Percentiles rank a stretch among this genome's conserved stretches.
Evolutionary conservation across 2,329 filamentous ascomycete genomes (phyloP).

Genomic region (Escovopsis sp.): DNA sequence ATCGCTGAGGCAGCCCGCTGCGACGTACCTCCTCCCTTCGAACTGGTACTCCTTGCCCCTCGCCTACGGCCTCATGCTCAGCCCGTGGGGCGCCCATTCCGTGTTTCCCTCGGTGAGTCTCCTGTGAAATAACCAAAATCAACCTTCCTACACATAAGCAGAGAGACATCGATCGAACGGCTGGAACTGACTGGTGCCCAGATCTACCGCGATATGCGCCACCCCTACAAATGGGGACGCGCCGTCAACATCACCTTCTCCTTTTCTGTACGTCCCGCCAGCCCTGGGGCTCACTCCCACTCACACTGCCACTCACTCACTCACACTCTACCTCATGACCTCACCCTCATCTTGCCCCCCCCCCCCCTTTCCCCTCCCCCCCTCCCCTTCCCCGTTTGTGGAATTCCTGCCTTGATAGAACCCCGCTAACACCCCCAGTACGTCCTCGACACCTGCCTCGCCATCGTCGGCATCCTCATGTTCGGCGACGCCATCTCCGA

Average conservation of each 20-base stretch:
- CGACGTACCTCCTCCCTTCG: constrained; percentile 65
- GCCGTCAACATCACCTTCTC: constrained; percentile 68
- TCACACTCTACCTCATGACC: too few relatives aligned
- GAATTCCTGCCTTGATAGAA: constrained; percentile 2
- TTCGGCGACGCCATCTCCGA: constrained; percentile 81
- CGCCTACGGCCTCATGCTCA: constrained; percentile 82
- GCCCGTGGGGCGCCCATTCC: constrained; percentile 46
- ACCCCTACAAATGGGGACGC: constrained; percentile 65
- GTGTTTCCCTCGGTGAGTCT: constrained; percentile 60
- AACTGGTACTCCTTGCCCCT: constrained; percentile 81
- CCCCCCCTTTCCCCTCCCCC: constrained; percentile 13
- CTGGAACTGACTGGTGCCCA: constrained; percentile 9
- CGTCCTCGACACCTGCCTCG: constrained; percentile 65
- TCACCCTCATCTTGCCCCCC: constrained; percentile 76
- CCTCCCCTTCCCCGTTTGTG: not conserved
- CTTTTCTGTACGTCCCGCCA: constrained; percentile 59
- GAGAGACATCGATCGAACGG: not conserved
- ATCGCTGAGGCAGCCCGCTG: constrained; percentile 66
- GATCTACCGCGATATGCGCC: constrained; percentile 48
- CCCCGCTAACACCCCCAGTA: constrained; percentile 34
- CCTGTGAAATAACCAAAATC: too few relatives aligned
- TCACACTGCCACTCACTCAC: too few relatives aligned
- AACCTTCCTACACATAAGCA: too few relatives aligned
- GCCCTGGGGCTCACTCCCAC: too few relatives aligned
- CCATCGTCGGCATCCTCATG: constrained; percentile 78